Percentiles rank a stretch among this genome's conserved stretches.
phyloP scores from a whole-genome alignment of 306 rosid species.

The Abrus pulchellus region DNA sequence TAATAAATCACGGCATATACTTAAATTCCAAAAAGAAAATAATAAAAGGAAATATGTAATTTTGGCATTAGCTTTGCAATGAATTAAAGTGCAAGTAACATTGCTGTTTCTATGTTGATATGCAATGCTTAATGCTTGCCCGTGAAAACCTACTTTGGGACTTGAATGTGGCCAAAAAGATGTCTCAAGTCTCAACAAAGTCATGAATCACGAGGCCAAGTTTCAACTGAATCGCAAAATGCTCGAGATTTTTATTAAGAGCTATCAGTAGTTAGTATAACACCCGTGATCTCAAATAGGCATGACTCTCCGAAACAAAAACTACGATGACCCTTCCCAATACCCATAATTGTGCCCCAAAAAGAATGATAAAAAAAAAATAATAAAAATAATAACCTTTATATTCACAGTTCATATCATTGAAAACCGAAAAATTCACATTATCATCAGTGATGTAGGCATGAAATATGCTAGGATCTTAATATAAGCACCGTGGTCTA shows the following conservation, averaged over 20 bases:
- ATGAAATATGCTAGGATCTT: conserved; percentile 26
- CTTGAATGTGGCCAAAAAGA: conserved; percentile 49
- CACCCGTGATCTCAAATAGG: conserved; percentile 49
- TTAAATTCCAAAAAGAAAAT: background rate
- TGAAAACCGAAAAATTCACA: background rate
- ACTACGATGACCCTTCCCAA: conserved; percentile 30
- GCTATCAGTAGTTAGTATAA: conserved; percentile 13
- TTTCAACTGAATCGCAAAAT: conserved; percentile 45
- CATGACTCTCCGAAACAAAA: conserved; percentile 6
- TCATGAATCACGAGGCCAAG: conserved; percentile 47
- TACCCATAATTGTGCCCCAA: background rate
- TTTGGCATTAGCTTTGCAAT: conserved; percentile 32
- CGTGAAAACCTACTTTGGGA: conserved; percentile 45
- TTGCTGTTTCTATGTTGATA: conserved; percentile 6
- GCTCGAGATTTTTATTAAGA: conserved; percentile 39
- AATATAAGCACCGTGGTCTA: conserved; percentile 12
- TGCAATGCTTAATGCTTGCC: conserved; percentile 28
- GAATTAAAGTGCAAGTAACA: conserved; percentile 34
- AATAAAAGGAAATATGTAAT: background rate
- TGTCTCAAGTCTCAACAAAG: conserved; percentile 25
- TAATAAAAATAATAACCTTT: background rate
- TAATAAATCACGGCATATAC: background rate
- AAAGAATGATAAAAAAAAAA: background rate
- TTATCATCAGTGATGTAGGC: conserved; percentile 21
- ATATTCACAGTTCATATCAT: conserved; percentile 12